Evolutionary conservation across 768 basidiomycete species (phyloP).

Genomic region (Phanerochaete sordida): DNA sequence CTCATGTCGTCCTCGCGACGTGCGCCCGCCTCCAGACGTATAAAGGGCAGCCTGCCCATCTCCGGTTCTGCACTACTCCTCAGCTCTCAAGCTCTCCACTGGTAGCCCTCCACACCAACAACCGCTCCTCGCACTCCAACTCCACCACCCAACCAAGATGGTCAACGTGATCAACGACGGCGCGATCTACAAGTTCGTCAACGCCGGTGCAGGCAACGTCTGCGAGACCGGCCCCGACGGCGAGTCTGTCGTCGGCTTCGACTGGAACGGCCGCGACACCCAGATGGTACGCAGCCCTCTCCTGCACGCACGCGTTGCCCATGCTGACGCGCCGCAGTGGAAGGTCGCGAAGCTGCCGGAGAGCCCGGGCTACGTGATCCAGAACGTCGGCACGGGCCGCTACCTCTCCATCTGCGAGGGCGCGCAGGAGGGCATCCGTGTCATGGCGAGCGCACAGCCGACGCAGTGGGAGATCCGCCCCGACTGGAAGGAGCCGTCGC

Average conservation of each 20-base stretch:
- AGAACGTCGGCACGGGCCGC: slow-evolving; percentile 33
- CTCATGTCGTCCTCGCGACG: neutral
- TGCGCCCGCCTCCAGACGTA: neutral
- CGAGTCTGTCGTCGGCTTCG: slow-evolving; percentile 46
- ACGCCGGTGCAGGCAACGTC: slow-evolving; percentile 48
- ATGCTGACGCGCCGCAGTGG: neutral
- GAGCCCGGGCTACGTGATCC: slow-evolving; percentile 34
- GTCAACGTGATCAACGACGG: slow-evolving; percentile 28
- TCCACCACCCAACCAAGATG: neutral
- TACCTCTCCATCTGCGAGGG: slow-evolving; percentile 9
- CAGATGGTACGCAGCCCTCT: slow-evolving; percentile 35
- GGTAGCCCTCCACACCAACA: too few relatives aligned
- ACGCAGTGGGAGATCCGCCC: slow-evolving; percentile 50
- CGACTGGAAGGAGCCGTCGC: slow-evolving; percentile 34
- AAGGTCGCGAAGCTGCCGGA: neutral
- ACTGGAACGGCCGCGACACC: slow-evolving; percentile 39
- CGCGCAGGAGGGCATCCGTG: slow-evolving; percentile 34
- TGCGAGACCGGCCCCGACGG: slow-evolving; percentile 55
- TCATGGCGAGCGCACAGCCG: slow-evolving; percentile 34
- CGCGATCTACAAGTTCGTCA: slow-evolving; percentile 42
- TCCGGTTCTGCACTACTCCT: neutral
- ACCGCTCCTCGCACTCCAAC: neutral
- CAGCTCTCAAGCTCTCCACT: neutral
- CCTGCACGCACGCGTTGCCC: neutral
- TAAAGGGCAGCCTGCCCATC: neutral